Base-by-base conservation (phyloP, 2,329 filamentous ascomycete species). In the Mycogone perniciosa region DNA sequence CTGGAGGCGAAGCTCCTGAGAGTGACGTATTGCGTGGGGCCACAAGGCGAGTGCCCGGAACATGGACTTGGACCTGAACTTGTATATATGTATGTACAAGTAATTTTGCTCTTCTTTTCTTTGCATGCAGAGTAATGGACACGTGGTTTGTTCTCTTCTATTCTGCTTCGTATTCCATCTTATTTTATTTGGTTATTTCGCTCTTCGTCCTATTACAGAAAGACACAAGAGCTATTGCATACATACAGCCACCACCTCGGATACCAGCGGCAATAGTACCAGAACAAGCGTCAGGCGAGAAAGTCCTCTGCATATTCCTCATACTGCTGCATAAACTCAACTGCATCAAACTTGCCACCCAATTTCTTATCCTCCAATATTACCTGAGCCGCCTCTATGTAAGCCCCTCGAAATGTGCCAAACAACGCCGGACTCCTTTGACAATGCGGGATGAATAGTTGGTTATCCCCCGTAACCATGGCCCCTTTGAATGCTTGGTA, bases 401-500 rank as follows among this genome's bases (percentile, higher is more conserved):
- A 62, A 7, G 37, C 56, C n/a, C 43, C 29, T 39, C 29, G 54
- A 45, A 62, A 62, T 6, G 46, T 33, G 3, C 7, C 20, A 41
- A 54, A 61, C 4, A 60, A 29, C 31, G 54, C 54, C 1, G 40
- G 53, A 11, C 41, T 55, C 20, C 46, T 52, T 5, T 48, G 13
- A 35, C 43, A 54, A 34, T 59, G 57, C 11, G 56, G 58, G 38
- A 61, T 61, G 47, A 62, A 61, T 5, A 55, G 43, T 33, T 57
- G 53, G 30, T 60, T 62, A 27, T 62, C 56, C 1, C 58, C 58
- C 10, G 54, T 59, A 4, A 59, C 53, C 53, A 61, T 58, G 7
- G 58, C 59, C 1, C 54, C 57, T 30, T 57, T 56, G 51, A 62
- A 61, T 2, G 51, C 43, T 38, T 61, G 57, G 46, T 61, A 60